These are phyloP conservation scores for Inonotus obliquus DNA, from an alignment of 1,284 basidiomycete species.

Conservation along the genomic window DNA sequence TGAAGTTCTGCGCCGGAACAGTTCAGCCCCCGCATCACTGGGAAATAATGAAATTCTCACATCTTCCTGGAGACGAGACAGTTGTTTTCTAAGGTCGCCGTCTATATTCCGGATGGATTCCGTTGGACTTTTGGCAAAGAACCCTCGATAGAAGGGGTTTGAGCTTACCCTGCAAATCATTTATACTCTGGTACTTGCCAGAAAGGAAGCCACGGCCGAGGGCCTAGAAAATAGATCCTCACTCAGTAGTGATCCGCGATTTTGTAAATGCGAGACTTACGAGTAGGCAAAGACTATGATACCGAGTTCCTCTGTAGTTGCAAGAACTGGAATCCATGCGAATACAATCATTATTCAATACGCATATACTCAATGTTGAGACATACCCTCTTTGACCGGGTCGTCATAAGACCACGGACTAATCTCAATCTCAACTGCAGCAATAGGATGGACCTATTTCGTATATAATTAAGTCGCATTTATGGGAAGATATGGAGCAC, in stretches of 20 bases:
- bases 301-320: conserved; percentile 38
- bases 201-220: conserved; percentile 57
- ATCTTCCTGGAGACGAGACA: conserved; percentile 22
- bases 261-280: conserved; percentile 22
- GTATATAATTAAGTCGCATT: background rate
- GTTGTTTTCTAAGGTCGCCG: conserved; percentile 22
- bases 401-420: conserved; percentile 46
- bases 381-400: conserved; percentile 35
- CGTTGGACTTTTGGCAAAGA: conserved; percentile 4
- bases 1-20: conserved; percentile 34
- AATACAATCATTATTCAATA: background rate
- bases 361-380: background rate
- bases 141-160: too few relatives aligned
- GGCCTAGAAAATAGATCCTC: conserved; percentile 32
- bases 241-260: background rate
- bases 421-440: conserved; percentile 48
- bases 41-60: conserved; percentile 22
- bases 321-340: conserved; percentile 35
- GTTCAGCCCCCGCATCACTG: background rate
- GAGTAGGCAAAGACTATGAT: conserved; percentile 54
- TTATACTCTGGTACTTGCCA: conserved; percentile 41
- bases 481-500: background rate
- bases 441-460: conserved; percentile 40
- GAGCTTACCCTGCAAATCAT: conserved; percentile 40
- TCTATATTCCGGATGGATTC: conserved; percentile 16